Evolutionary conservation across 2,329 filamentous ascomycete species (phyloP).

Genomic region (Phaeosphaeriaceae sp.): DNA sequence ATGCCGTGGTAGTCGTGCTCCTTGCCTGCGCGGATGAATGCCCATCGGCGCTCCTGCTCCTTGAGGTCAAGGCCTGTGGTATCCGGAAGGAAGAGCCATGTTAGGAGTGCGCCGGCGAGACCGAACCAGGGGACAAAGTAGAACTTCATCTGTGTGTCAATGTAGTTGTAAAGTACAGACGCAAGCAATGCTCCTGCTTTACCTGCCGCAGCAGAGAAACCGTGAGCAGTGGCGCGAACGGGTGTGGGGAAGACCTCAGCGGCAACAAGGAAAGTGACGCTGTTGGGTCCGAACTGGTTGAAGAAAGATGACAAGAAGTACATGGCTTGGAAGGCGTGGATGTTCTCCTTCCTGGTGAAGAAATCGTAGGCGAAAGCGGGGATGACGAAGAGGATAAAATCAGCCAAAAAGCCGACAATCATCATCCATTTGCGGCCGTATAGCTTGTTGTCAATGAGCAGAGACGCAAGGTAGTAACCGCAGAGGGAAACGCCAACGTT

Average conservation of each 20-base stretch:
- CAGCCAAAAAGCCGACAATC: slow-evolving; percentile 89
- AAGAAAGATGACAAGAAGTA: slow-evolving; percentile 98
- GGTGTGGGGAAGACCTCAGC: slow-evolving; percentile 97
- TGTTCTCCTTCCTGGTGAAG: slow-evolving; percentile 73
- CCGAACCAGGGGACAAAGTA: slow-evolving; percentile 96
- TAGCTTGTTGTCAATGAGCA: slow-evolving; percentile 93
- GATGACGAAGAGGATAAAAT: slow-evolving; percentile 91
- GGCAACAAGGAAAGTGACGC: slow-evolving; percentile 93
- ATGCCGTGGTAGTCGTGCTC: slow-evolving; percentile 89
- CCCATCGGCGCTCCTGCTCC: slow-evolving; percentile 95
- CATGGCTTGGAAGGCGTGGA: slow-evolving; percentile 95
- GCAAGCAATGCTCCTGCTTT: slow-evolving; percentile 89
- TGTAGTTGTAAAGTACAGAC: slow-evolving; percentile 93
- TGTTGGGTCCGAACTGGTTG: slow-evolving; percentile 98
- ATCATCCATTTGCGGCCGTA: slow-evolving; percentile 98
- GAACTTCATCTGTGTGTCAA: slow-evolving; percentile 82
- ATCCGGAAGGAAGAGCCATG: slow-evolving; percentile 87
- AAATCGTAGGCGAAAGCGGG: slow-evolving; percentile 88
- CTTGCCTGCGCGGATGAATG: slow-evolving; percentile 79
- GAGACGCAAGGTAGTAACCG: slow-evolving; percentile 88
- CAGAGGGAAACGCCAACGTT: slow-evolving; percentile 85
- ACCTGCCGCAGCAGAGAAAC: slow-evolving; percentile 88
- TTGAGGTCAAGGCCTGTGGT: slow-evolving; percentile 96
- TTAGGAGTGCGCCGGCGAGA: slow-evolving; percentile 82
- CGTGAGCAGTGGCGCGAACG: slow-evolving; percentile 90